phyloP scores from a whole-genome alignment of 1,139 yeast species.

The Debaryomycetaceae sp. region DNA sequence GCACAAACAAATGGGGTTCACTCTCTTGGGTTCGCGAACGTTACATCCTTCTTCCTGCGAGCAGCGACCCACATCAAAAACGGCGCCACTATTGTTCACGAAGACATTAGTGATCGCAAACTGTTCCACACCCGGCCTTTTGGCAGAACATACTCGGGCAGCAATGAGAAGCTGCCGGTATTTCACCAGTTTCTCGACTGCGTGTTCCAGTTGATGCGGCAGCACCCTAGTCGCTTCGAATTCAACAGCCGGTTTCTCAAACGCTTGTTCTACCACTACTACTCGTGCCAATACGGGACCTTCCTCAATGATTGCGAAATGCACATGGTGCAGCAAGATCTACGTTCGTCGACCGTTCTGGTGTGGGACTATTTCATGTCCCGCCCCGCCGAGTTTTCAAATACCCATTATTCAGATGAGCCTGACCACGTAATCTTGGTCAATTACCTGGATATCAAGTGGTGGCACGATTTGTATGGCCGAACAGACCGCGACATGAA shows the following conservation, averaged over 20 bases:
- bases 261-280: constrained; percentile 73
- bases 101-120: constrained; percentile 1
- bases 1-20: too few species aligned
- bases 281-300: constrained; percentile 93
- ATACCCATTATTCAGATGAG: constrained; percentile 31
- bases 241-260: constrained; percentile 82
- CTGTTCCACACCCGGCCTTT: constrained; percentile 6
- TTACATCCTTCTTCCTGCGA: constrained; percentile 24
- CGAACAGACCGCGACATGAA: constrained; percentile 76
- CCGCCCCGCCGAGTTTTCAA: constrained; percentile 59
- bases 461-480: constrained; percentile 87
- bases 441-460: constrained; percentile 54
- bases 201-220: constrained; percentile 66
- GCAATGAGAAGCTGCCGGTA: constrained; percentile 62
- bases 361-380: constrained; percentile 94
- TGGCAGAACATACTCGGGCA: constrained; percentile 24
- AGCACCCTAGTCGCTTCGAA: constrained; percentile 66
- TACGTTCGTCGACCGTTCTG: constrained; percentile 46
- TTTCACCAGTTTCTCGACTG: constrained; percentile 92
- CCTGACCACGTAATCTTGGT: constrained; percentile 49
- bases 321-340: constrained; percentile 35
- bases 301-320: constrained; percentile 68
- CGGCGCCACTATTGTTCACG: constrained; percentile 19
- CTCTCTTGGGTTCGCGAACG: constrained; percentile 1
- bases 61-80: constrained; percentile 35